Evolutionary conservation across 805 yeast species (phyloP), one percentile per base, ranked within the genome.

Genomic region (Nakazawaea populi): DNA sequence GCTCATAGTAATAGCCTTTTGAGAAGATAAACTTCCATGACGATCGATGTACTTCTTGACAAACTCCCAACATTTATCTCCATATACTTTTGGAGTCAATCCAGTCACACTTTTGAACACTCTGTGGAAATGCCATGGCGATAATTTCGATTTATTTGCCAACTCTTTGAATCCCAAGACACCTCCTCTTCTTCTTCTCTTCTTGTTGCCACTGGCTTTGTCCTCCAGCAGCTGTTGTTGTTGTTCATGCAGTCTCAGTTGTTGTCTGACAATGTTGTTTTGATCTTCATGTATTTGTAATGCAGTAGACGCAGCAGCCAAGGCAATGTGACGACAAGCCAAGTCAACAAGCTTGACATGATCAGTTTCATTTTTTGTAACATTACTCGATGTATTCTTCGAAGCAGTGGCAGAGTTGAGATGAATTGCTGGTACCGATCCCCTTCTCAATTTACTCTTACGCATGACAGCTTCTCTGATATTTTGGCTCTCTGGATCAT

Each of bases 41-140:
- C 43, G 48, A 31, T 54, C 56, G 31, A 60, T 58, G 34, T 57
- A 55, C 31, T 65, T 65, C 54, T 75, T 75, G 57, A 83, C 71
- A 58, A 66, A 81, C 55, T 79, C 83, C 73, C 80, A 84, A 62
- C 96, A 87, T 55, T 83, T 82, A 61, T 89, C 96, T 47, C 96
- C 96, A 60, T 89, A 89, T 6, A 88, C 85, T 70, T 89, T 87
- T 28, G 96, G 96, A 1, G 96, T 89, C 52, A 88, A 75, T 2
- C 95, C 92, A 5, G 95, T 87, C 54, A 89, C 87, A 50, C 84
- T 79, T 66, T 89, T 85, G 73, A 89, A 89, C 28, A 89, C 96
- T 47, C 96, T 73, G 71, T 89, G 96, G 67, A 89, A 89, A 67
- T 89, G 96, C 96, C 96, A 89, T 29, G 96, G 94, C 9, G 89